These are phyloP conservation scores for Escovopsis sp. DNA, from an alignment of 2,329 filamentous ascomycete genomes.

Conservation along the genomic window DNA sequence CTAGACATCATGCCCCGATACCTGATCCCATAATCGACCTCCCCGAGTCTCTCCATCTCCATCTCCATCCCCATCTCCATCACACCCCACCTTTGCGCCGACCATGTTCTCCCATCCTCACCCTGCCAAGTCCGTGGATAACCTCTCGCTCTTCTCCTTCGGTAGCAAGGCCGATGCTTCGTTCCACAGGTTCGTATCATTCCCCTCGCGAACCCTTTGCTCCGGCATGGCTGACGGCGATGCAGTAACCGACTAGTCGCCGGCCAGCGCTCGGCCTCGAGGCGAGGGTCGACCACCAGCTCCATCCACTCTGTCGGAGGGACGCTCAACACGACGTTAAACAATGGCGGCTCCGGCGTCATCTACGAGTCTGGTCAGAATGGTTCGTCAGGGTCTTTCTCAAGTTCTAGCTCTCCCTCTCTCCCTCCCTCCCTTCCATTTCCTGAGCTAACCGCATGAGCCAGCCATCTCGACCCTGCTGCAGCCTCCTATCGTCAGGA, in stretches of 20 bases:
- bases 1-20: neutral
- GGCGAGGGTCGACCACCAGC: slow-evolving; percentile 73
- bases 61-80: neutral
- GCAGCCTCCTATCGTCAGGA: slow-evolving; percentile 77
- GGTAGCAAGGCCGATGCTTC: slow-evolving; percentile 38
- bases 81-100: slow-evolving; percentile 8
- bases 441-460: slow-evolving; percentile 2
- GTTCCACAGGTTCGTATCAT: slow-evolving; percentile 38
- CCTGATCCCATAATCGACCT: neutral
- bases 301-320: slow-evolving; percentile 80
- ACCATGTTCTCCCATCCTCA: slow-evolving; percentile 45
- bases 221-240: slow-evolving; percentile 10
- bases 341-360: slow-evolving; percentile 37
- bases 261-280: slow-evolving; percentile 31
- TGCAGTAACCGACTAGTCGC: slow-evolving; percentile 28
- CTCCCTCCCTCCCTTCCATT: too few species aligned
- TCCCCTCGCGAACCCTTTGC: neutral
- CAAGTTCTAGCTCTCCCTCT: neutral
- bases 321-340: slow-evolving; percentile 56
- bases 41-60: neutral
- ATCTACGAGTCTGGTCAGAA: slow-evolving; percentile 67
- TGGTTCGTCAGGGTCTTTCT: slow-evolving; percentile 33
- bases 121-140: slow-evolving; percentile 52
- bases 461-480: slow-evolving; percentile 85
- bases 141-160: slow-evolving; percentile 39